phyloP scores from a whole-genome alignment of 176 grass and related monocot genomes.

The Oryza meyeriana region DNA sequence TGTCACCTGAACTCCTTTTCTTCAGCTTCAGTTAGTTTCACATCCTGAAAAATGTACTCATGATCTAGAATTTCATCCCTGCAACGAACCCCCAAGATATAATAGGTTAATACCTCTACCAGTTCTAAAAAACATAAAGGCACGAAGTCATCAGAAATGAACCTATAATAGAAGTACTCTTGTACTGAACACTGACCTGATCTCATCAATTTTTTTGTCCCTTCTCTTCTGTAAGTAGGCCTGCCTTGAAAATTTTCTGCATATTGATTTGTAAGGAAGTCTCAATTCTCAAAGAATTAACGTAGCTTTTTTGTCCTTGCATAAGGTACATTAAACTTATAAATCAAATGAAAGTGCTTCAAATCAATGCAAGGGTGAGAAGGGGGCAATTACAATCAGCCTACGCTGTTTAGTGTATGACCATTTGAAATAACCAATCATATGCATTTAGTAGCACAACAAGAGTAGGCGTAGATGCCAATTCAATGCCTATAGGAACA shows the following conservation, averaged over 20 bases:
- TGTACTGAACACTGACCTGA: conserved; percentile 65
- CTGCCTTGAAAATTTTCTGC: conserved; percentile 87
- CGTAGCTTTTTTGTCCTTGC: neutral
- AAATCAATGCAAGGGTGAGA: conserved; percentile 6
- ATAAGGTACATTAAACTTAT: conserved; percentile 4
- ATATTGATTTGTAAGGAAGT: conserved; percentile 23
- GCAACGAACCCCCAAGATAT: conserved; percentile 18
- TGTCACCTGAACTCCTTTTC: conserved; percentile 71
- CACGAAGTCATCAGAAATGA: conserved; percentile 24
- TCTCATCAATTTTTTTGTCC: conserved; percentile 90
- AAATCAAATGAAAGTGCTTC: conserved; percentile 11
- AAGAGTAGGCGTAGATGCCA: neutral
- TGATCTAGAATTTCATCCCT: conserved; percentile 93
- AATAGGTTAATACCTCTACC: conserved; percentile 16
- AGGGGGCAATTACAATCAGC: neutral
- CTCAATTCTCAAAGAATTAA: conserved; percentile 12
- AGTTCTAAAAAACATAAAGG: neutral
- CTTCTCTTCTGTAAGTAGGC: conserved; percentile 80
- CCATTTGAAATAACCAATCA: neutral
- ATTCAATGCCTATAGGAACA: conserved; percentile 10
- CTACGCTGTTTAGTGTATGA: neutral
- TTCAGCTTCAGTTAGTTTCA: conserved; percentile 79
- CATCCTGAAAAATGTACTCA: conserved; percentile 80
- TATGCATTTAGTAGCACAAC: conserved; percentile 14
- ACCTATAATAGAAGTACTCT: conserved; percentile 23